Evolutionary conservation across 2,329 filamentous ascomycete genomes (phyloP).

Genomic region (Hypoxylon sp.): DNA sequence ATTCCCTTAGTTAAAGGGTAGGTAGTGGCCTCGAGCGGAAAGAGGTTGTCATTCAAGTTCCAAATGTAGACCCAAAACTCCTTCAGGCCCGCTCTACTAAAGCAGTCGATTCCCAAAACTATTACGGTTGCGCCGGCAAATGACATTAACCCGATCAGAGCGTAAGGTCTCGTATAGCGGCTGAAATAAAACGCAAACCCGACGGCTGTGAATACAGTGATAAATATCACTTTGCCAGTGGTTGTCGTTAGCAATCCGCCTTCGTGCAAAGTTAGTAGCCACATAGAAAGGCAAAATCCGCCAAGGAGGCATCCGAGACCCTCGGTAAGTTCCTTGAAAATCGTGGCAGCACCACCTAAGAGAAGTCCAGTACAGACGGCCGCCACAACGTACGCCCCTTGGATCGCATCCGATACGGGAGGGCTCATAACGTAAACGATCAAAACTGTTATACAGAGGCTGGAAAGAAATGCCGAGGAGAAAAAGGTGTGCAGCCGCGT

Average conservation of each 20-base stretch:
- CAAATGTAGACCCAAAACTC: constrained; percentile 97
- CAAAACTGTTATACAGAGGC: constrained; percentile 79
- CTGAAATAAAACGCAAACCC: constrained; percentile 81
- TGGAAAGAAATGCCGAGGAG: constrained; percentile 76
- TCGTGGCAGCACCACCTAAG: constrained; percentile 75
- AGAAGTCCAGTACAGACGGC: constrained; percentile 75
- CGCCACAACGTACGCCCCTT: constrained; percentile 88
- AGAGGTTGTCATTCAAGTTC: constrained; percentile 80
- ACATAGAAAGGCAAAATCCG: constrained; percentile 88
- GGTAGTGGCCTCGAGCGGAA: constrained; percentile 77
- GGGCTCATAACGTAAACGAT: constrained; percentile 89
- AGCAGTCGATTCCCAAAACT: constrained; percentile 89
- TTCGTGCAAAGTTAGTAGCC: constrained; percentile 80
- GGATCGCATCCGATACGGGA: constrained; percentile 76
- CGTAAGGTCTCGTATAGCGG: constrained; percentile 79
- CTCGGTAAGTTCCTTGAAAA: constrained; percentile 86
- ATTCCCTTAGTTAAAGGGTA: constrained; percentile 91
- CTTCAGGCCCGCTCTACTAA: constrained; percentile 87
- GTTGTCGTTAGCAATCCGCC: constrained; percentile 76
- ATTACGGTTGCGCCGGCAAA: constrained; percentile 83
- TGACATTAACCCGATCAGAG: constrained; percentile 77
- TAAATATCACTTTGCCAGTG: constrained; percentile 75
- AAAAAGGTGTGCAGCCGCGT: constrained; percentile 81
- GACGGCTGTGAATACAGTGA: constrained; percentile 73
- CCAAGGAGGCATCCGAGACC: constrained; percentile 85